Evolutionary conservation across 2,329 filamentous ascomycete genomes (phyloP).

Genomic region (Neopestalotiopsis clavispora): DNA sequence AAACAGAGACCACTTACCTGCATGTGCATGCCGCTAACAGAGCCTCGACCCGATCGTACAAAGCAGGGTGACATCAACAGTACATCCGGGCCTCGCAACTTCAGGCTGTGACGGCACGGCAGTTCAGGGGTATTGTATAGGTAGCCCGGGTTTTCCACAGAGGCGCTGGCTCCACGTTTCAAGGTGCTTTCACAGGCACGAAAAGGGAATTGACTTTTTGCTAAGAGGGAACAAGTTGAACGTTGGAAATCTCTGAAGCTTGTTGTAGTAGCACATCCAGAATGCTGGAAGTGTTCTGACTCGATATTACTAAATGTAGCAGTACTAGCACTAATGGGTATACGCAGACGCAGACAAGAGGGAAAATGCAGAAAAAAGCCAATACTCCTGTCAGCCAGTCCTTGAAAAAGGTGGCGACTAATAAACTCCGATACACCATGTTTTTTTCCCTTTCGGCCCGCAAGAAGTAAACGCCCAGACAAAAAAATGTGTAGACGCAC

Average conservation of each 20-base stretch:
- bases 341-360: neutral
- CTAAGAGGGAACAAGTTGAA: neutral
- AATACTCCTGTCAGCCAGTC: neutral
- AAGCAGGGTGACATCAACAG: conserved; percentile 10
- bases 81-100: neutral
- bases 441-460: neutral
- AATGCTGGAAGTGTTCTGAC: neutral
- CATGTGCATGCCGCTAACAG: conserved; percentile 7
- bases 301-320: conserved; percentile 2
- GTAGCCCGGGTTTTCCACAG: neutral
- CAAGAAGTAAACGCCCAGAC: neutral
- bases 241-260: neutral
- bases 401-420: neutral
- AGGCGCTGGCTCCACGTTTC: neutral
- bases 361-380: neutral
- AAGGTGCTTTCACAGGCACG: neutral
- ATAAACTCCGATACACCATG: neutral
- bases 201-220: neutral
- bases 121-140: neutral
- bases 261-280: neutral
- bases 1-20: neutral
- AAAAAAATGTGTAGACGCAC: neutral
- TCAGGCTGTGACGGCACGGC: conserved; percentile 1
- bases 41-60: neutral
- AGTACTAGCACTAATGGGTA: conserved; percentile 1